These are phyloP conservation scores for Dimocarpus longan DNA, from an alignment of 345 rosid genomes.

Conservation along the genomic window DNA sequence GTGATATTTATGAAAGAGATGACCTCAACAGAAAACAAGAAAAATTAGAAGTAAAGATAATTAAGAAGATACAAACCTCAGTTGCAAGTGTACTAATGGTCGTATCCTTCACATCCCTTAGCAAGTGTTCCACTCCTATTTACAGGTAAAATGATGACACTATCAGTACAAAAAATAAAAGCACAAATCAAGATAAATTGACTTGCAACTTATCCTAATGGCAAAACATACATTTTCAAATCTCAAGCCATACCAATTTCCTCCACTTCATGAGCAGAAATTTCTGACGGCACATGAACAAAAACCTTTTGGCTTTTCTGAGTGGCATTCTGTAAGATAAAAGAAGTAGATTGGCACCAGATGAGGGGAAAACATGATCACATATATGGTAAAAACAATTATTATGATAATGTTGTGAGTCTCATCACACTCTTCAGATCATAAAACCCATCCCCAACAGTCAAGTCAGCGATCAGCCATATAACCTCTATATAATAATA, in stretches of 20 bases:
- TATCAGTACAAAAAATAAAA: constrained; percentile 8
- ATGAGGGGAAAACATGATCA: background rate
- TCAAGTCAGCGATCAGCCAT: background rate
- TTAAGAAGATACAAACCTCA: constrained; percentile 39
- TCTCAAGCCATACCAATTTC: constrained; percentile 61
- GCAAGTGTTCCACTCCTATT: constrained; percentile 68
- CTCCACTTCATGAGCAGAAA: constrained; percentile 88
- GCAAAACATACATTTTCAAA: background rate
- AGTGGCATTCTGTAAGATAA: constrained; percentile 68
- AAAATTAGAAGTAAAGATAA: background rate
- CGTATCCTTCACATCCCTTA: constrained; percentile 71
- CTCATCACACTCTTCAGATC: background rate
- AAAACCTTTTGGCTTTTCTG: constrained; percentile 89
- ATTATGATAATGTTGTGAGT: background rate
- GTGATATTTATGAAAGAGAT: background rate
- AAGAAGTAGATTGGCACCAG: background rate
- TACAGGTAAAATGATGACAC: background rate
- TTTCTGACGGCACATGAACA: constrained; percentile 77
- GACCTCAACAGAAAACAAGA: constrained; percentile 2
- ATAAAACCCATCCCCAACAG: background rate
- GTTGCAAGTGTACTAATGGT: constrained; percentile 76
- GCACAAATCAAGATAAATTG: background rate
- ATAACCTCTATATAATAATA: background rate
- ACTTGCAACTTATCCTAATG: background rate
- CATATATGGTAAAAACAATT: background rate